Evolutionary conservation across 2,329 filamentous ascomycete species (phyloP).

Genomic region (Orbilia oligospora): DNA sequence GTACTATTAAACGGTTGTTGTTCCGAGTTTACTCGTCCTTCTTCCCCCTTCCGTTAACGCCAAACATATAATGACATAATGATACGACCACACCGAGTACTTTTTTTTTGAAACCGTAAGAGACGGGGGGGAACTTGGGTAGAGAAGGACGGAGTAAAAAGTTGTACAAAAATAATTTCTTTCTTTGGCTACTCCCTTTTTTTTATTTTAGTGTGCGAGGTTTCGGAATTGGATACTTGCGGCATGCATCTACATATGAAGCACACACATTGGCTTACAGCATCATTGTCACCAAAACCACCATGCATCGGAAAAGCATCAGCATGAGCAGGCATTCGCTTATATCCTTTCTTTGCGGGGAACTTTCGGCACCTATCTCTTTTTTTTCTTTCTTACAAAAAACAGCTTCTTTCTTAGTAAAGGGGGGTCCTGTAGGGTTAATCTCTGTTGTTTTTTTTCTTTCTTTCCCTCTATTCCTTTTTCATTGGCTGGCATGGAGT

Average conservation of each 20-base stretch:
- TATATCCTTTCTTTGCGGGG: slow-evolving; percentile 5
- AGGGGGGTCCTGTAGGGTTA: slow-evolving; percentile 45
- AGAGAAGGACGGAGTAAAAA: slow-evolving; percentile 55
- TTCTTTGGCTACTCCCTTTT: slow-evolving; percentile 5
- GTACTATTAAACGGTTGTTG: slow-evolving; percentile 45
- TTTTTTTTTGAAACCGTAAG: slow-evolving; percentile 40
- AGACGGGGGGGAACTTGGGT: slow-evolving; percentile 24
- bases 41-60: slow-evolving; percentile 19
- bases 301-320: slow-evolving; percentile 16
- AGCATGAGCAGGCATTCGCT: slow-evolving; percentile 34
- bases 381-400: slow-evolving; percentile 19
- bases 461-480: background rate
- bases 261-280: background rate
- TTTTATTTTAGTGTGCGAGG: background rate
- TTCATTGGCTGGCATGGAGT: slow-evolving; percentile 56
- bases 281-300: background rate
- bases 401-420: background rate
- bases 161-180: slow-evolving; percentile 50
- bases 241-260: slow-evolving; percentile 11
- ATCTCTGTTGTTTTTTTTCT: slow-evolving; percentile 20
- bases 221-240: slow-evolving; percentile 12
- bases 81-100: slow-evolving; percentile 43
- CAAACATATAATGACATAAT: slow-evolving; percentile 46
- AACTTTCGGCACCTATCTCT: slow-evolving; percentile 9
- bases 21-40: slow-evolving; percentile 23